Conservation (phyloP, 495 filamentous ascomycete species). For the Amphirosellinia nigrospora region DNA sequence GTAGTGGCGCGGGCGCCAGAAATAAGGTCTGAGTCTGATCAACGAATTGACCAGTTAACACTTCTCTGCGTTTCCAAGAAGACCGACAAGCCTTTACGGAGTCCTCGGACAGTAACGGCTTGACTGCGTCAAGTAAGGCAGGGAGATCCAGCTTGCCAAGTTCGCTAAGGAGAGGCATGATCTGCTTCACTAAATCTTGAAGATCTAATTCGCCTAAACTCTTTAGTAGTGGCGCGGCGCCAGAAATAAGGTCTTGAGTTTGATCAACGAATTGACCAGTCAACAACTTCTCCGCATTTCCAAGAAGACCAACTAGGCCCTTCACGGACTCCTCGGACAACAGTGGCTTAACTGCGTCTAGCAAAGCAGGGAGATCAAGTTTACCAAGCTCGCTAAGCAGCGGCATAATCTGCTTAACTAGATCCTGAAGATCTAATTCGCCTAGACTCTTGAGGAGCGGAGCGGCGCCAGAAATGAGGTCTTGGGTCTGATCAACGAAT, state of each 20-base stretch:
- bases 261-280: slow-evolving; percentile 50
- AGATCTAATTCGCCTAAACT: slow-evolving; percentile 46
- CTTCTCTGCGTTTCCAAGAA: slow-evolving; percentile 51
- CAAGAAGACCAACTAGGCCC: slow-evolving; percentile 47
- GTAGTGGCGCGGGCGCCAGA: slow-evolving; percentile 37
- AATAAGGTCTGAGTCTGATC: slow-evolving; percentile 43
- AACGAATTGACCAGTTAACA: slow-evolving; percentile 51
- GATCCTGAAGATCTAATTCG: slow-evolving; percentile 44
- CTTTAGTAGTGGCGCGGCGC: slow-evolving; percentile 40
- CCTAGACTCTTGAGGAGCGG: slow-evolving; percentile 43
- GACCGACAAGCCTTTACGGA: slow-evolving; percentile 47
- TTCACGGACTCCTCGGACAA: slow-evolving; percentile 46
- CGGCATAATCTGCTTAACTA: slow-evolving; percentile 41
- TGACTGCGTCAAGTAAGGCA: slow-evolving; percentile 42
- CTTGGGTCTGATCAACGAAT: slow-evolving; percentile 48
- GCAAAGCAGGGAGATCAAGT: slow-evolving; percentile 42
- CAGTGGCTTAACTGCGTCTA: slow-evolving; percentile 43
- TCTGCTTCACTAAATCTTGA: slow-evolving; percentile 39
- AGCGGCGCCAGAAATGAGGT: slow-evolving; percentile 39
- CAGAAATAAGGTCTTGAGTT: slow-evolving; percentile 38
- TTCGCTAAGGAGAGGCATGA: slow-evolving; percentile 45
- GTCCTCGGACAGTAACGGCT: slow-evolving; percentile 42
- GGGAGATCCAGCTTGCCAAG: slow-evolving; percentile 46
- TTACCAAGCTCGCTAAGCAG: slow-evolving; percentile 48
- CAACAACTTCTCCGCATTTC: slow-evolving; percentile 50